These are phyloP conservation scores for Annulohypoxylon moriforme DNA, from an alignment of 495 filamentous ascomycete genomes.

Conservation along the genomic window DNA sequence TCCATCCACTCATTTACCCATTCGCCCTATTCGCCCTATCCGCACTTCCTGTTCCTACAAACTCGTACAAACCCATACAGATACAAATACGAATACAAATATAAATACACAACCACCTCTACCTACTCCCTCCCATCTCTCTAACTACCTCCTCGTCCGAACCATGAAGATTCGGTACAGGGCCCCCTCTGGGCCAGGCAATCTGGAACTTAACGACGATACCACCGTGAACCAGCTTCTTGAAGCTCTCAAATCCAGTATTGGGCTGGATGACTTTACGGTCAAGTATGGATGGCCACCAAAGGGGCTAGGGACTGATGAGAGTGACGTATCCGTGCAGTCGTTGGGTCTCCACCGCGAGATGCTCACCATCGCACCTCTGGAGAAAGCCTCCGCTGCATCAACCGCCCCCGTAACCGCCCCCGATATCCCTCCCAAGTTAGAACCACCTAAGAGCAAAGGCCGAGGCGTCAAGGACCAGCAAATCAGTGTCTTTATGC, in stretches of 20 bases:
- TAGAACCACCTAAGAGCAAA: not conserved
- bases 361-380: slow-evolving; percentile 75
- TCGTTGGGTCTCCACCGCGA: slow-evolving; percentile 82
- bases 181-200: slow-evolving; percentile 55
- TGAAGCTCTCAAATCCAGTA: slow-evolving; percentile 50
- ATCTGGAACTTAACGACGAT: slow-evolving; percentile 70
- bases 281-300: slow-evolving; percentile 91
- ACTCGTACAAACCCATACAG: not conserved
- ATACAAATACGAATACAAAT: not conserved
- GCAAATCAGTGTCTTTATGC: slow-evolving; percentile 41
- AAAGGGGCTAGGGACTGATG: slow-evolving; percentile 71
- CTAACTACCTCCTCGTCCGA: not conserved
- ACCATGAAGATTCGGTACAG: slow-evolving; percentile 54
- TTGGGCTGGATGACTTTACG: slow-evolving; percentile 64
- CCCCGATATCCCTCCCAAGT: not conserved
- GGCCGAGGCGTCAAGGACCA: slow-evolving; percentile 32
- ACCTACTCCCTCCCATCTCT: not conserved
- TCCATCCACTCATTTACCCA: not conserved
- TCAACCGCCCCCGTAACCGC: slow-evolving; percentile 12
- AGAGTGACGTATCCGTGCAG: slow-evolving; percentile 47
- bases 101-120: not conserved
- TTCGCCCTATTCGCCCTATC: too few species aligned
- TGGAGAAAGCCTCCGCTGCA: slow-evolving; percentile 43
- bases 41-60: too few species aligned
- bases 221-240: slow-evolving; percentile 74